Conservation (phyloP, 2,329 filamentous ascomycete genomes). For the Ambrosiella beaveri region DNA sequence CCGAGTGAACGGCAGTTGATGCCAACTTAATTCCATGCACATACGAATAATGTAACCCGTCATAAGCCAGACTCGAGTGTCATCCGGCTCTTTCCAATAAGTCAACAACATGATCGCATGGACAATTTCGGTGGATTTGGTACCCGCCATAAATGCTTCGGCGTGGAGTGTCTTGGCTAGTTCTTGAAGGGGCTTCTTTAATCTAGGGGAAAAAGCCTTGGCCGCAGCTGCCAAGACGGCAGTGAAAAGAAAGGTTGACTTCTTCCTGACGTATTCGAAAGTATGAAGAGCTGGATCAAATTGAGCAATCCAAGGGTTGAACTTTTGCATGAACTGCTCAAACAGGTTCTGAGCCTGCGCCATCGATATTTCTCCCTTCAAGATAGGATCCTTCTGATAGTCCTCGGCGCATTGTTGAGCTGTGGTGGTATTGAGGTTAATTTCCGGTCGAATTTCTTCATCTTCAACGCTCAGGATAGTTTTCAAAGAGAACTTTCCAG, state of each 20-base stretch:
- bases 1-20: constrained; percentile 16
- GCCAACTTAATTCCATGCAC: constrained; percentile 24
- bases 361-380: not conserved
- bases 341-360: constrained; percentile 2
- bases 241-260: constrained; percentile 23
- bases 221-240: constrained; percentile 20
- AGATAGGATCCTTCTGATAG: constrained; percentile 3
- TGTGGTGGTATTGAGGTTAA: not conserved
- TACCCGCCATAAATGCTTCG: constrained; percentile 19
- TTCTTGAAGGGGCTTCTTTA: constrained; percentile 16
- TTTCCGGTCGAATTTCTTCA: not conserved
- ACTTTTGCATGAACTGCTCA: constrained; percentile 20
- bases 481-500: constrained; percentile 20
- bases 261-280: constrained; percentile 20
- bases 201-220: constrained; percentile 21
- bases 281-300: constrained; percentile 24
- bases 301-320: constrained; percentile 26
- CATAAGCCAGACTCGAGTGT: constrained; percentile 24
- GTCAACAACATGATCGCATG: constrained; percentile 24
- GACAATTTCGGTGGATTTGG: constrained; percentile 23
- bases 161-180: constrained; percentile 18
- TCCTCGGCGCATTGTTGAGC: not conserved
- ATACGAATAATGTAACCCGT: constrained; percentile 25
- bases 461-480: constrained; percentile 18
- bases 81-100: constrained; percentile 26